A percentile compares a stretch with the other conserved stretches of the same genome.
phyloP scores from a whole-genome alignment of 306 rosid species.

The Dryas drummondii region DNA sequence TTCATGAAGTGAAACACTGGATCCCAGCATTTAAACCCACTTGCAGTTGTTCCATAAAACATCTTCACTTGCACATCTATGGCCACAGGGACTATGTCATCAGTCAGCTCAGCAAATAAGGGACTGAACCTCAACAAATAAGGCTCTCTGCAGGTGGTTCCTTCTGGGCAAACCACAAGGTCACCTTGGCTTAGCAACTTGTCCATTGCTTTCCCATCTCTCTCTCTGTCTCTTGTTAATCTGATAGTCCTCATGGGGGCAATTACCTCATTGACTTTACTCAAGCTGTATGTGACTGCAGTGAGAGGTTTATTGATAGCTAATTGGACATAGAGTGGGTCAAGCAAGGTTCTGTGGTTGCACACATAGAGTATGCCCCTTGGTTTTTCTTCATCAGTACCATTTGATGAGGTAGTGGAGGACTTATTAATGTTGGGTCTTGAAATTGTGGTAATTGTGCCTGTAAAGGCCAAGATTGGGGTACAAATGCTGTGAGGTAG shows the following conservation, averaged over 20 bases:
- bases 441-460: constrained; percentile 38
- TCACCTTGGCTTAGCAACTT: constrained; percentile 40
- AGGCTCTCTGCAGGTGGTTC: constrained; percentile 83
- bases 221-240: constrained; percentile 51
- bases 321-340: constrained; percentile 52
- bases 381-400: constrained; percentile 1
- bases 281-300: constrained; percentile 64
- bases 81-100: constrained; percentile 66
- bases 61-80: constrained; percentile 45
- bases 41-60: constrained; percentile 71
- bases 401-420: neutral
- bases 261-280: constrained; percentile 46
- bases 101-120: constrained; percentile 58
- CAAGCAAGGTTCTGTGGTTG: constrained; percentile 80
- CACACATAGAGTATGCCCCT: constrained; percentile 55
- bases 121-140: constrained; percentile 74
- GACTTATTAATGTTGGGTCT: constrained; percentile 3
- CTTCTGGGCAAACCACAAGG: constrained; percentile 79
- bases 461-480: constrained; percentile 60
- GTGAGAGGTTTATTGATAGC: constrained; percentile 37
- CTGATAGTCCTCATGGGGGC: constrained; percentile 52
- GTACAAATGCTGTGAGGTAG: constrained; percentile 42
- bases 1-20: constrained; percentile 48
- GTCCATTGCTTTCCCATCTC: constrained; percentile 46
- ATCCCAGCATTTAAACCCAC: constrained; percentile 56